These are phyloP conservation scores for Botrytis porri DNA, from an alignment of 2,329 filamentous ascomycete genomes.

Conservation along the genomic window DNA sequence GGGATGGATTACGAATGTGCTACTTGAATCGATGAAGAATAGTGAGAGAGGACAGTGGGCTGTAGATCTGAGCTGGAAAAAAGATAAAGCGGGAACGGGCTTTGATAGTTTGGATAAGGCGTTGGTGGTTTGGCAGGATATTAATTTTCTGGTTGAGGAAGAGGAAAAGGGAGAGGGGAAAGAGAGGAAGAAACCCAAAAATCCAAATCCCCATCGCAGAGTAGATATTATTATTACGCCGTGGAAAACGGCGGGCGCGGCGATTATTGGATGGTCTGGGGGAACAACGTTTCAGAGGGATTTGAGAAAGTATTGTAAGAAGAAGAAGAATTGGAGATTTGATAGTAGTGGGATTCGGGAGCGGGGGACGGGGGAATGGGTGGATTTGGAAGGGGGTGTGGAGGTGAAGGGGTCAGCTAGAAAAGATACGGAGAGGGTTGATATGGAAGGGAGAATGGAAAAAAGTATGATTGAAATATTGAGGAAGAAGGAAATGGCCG, in stretches of 20 bases:
- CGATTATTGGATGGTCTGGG: constrained; percentile 82
- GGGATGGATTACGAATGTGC: constrained; percentile 75
- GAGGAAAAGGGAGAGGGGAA: neutral
- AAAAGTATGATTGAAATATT: neutral
- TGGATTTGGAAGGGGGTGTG: constrained; percentile 57
- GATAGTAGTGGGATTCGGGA: constrained; percentile 90
- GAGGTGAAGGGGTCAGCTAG: constrained; percentile 36
- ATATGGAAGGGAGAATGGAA: neutral
- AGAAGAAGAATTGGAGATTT: constrained; percentile 73
- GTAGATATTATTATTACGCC: constrained; percentile 91
- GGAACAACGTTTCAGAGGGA: constrained; percentile 90
- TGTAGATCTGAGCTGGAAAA: constrained; percentile 32
- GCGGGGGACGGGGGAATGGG: constrained; percentile 58
- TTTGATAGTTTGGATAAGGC: constrained; percentile 93
- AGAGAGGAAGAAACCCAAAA: constrained; percentile 44
- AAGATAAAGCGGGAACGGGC: constrained; percentile 37
- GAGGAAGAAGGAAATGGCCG: constrained; percentile 70
- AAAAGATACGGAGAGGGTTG: constrained; percentile 40
- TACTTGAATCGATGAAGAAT: constrained; percentile 66
- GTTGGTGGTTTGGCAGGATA: constrained; percentile 86
- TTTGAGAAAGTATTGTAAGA: constrained; percentile 74
- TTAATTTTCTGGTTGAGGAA: constrained; percentile 40
- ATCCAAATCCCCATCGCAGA: constrained; percentile 73
- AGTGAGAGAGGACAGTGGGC: constrained; percentile 68
- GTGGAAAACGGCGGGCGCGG: constrained; percentile 86